These are phyloP conservation scores for Dalechampia spathulata DNA, from an alignment of 441 rosid species.

Conservation along the genomic window DNA sequence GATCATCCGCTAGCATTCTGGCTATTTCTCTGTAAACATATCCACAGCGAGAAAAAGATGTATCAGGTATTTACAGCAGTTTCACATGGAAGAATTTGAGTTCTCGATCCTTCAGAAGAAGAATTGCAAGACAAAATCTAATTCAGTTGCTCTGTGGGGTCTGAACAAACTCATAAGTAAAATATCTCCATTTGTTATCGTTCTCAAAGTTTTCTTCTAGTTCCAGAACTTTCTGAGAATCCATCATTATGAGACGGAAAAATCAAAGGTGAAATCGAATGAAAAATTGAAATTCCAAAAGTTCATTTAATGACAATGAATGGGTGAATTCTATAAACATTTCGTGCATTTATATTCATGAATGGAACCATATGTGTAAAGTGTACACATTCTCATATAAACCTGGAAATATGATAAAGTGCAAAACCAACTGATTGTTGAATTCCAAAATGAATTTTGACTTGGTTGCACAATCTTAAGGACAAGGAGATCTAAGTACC, in stretches of 20 bases:
- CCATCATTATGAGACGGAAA: not conserved
- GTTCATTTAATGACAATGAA: not conserved
- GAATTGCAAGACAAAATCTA: not conserved
- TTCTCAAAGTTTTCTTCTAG: not conserved
- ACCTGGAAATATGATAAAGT: not conserved
- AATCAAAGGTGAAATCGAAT: not conserved
- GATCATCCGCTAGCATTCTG: constrained; percentile 92
- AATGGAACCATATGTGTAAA: not conserved
- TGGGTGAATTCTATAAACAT: not conserved
- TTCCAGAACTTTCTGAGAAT: not conserved
- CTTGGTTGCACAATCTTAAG: not conserved
- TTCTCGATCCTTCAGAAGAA: not conserved
- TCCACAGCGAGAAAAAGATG: not conserved
- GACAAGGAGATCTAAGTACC: constrained; percentile 33
- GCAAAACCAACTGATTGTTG: not conserved
- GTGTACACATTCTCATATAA: not conserved
- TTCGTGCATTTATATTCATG: not conserved
- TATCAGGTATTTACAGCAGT: not conserved
- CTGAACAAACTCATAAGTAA: not conserved
- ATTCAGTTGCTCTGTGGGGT: not conserved
- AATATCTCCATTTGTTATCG: not conserved
- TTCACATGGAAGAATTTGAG: not conserved
- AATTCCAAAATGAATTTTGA: constrained; percentile 3
- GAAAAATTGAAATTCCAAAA: not conserved
- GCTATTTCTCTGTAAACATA: constrained; percentile 61